phyloP scores from a whole-genome alignment of 352 stramenopile species.

The Pythium aristosporum region DNA sequence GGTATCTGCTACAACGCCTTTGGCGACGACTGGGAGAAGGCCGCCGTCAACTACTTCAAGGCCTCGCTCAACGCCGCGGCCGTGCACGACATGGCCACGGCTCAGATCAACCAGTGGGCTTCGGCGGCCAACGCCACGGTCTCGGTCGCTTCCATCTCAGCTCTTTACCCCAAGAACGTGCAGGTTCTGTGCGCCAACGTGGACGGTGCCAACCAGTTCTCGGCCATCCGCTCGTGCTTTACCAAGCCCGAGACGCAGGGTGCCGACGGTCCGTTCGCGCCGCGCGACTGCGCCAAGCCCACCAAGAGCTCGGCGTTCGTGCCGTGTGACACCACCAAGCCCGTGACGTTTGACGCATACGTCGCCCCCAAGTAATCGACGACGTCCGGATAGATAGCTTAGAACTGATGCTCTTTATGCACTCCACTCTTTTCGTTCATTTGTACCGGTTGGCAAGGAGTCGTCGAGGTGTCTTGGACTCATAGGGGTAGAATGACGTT shows the following conservation, averaged over 20 bases:
- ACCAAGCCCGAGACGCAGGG: slow-evolving; percentile 30
- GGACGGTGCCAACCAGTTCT: slow-evolving; percentile 60
- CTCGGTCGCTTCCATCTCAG: slow-evolving; percentile 18
- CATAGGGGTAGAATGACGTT: not conserved
- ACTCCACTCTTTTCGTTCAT: not conserved
- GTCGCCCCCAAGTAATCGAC: slow-evolving; percentile 11
- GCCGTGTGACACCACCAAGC: slow-evolving; percentile 39
- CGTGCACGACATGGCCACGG: slow-evolving; percentile 31
- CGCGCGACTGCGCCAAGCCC: slow-evolving; percentile 45
- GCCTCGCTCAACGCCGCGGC: slow-evolving; percentile 52
- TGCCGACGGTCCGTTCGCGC: slow-evolving; percentile 37
- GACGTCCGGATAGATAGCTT: not conserved
- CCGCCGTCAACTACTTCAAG: slow-evolving; percentile 63
- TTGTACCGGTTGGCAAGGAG: not conserved
- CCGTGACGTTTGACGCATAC: slow-evolving; percentile 49
- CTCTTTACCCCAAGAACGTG: slow-evolving; percentile 59
- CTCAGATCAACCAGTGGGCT: slow-evolving; percentile 56
- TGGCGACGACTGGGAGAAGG: slow-evolving; percentile 48
- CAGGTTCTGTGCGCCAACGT: slow-evolving; percentile 65
- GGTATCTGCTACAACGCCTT: slow-evolving; percentile 69
- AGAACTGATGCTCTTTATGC: not conserved
- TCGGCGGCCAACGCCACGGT: not conserved
- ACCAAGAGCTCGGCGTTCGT: slow-evolving; percentile 46
- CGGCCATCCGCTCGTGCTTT: slow-evolving; percentile 62
- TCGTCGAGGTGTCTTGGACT: not conserved